Evolutionary conservation across 495 filamentous ascomycete species (phyloP), one percentile per base, ranked within the genome.

Genomic region (Neurospora sp.): DNA sequence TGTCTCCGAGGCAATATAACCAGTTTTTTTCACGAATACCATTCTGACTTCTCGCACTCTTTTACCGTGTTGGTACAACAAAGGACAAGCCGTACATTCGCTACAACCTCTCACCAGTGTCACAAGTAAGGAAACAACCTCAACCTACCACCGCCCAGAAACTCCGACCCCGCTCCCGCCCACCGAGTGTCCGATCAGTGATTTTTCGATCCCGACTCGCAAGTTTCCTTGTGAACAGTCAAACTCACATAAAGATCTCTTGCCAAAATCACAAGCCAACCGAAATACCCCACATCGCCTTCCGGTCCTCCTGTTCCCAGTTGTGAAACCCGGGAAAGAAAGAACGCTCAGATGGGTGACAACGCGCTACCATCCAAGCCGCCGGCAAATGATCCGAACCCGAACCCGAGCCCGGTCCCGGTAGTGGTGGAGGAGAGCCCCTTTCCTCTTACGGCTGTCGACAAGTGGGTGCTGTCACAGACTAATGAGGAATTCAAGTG

Each of bases 401-500:
- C n/a, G 42, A 38, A 20, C 37, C 37, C n/a, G 48, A 20, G 48
- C 31, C 9, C 65, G 35, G 14, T 3, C 27, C 18, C 16, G 20
- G 37, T 22, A 4, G 42, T 38, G 18, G 59, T 68, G 37, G 81
- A 79, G 48, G 82, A 86, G 22, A 73, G 80, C 1, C 87, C 90
- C 9, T 92, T 91, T 76, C 84, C 87, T 69, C 83, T 93, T 71
- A 92, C 90, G 0, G 89, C 90, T 2, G 80, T 87, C 65, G 91
- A 94, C 78, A 86, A 81, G 72, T 85, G 86, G 79, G 85, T 92
- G 18, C 83, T 94, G 40, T 84, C 88, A n/a, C 87, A 88, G 75
- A 89, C 87, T 4, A 91, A 93, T 78, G 90, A 91, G 42, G 89
- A 93, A 68, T 94, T 90, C 73, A 79, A 87, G 39, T 81, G 82